These are phyloP conservation scores for Kalmanozyma brasiliensis DNA, from an alignment of 1,284 basidiomycete species.

Conservation along the genomic window DNA sequence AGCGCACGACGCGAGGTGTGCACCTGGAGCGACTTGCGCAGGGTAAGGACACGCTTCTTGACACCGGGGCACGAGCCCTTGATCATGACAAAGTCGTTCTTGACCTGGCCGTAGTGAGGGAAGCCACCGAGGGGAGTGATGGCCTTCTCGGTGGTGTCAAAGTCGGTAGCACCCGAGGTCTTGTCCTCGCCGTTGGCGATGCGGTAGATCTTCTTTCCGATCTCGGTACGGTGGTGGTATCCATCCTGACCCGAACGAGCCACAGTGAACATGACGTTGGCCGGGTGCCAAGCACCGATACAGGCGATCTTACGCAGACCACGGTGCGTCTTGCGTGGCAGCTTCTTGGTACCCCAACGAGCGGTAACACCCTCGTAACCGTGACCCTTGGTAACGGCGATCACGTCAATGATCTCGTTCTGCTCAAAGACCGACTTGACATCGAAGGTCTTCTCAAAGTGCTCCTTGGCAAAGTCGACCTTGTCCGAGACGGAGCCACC, in stretches of 20 bases:
- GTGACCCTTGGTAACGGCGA: constrained; percentile 99
- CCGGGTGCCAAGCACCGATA: constrained; percentile 99
- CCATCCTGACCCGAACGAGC: constrained; percentile 99
- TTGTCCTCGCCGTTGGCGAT: constrained; percentile 84
- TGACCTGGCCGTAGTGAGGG: constrained; percentile 98
- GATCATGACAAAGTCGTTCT: constrained; percentile 96
- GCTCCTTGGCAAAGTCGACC: constrained; percentile 91
- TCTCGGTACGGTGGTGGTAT: constrained; percentile 93
- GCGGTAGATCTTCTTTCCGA: constrained; percentile 97
- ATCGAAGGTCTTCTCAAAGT: constrained; percentile 97
- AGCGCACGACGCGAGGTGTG: constrained; percentile 71
- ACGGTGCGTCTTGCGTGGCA: constrained; percentile 98
- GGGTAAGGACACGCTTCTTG: constrained; percentile 95
- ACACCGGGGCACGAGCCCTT: constrained; percentile 82
- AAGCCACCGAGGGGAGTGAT: constrained; percentile 99
- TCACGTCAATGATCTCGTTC: constrained; percentile 96
- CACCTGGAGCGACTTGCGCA: constrained; percentile 67
- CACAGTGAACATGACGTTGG: constrained; percentile 99
- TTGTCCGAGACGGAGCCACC: constrained; percentile 97
- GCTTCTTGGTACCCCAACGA: constrained; percentile 99
- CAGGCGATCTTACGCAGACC: constrained; percentile 97
- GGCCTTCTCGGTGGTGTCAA: constrained; percentile 74
- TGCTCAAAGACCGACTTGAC: constrained; percentile 89
- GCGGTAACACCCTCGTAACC: constrained; percentile 99
- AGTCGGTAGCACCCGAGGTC: constrained; percentile 85